phyloP scores from a whole-genome alignment of 2,329 filamentous ascomycete species.

The Furcasterigmium sp. region DNA sequence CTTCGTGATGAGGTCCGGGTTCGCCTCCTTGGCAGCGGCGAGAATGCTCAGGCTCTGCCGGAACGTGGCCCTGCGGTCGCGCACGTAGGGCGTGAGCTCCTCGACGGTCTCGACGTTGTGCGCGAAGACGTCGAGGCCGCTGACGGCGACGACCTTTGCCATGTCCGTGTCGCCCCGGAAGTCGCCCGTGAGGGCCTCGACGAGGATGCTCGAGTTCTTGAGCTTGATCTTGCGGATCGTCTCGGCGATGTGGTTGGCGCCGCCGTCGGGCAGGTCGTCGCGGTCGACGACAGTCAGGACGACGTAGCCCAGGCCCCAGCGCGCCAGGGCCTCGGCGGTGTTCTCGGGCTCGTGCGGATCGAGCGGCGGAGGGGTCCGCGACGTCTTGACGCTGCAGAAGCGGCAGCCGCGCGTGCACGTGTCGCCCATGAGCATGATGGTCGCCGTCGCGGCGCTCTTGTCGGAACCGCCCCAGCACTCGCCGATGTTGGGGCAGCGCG shows the following conservation, averaged over 20 bases:
- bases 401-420: conserved; percentile 94
- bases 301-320: conserved; percentile 95
- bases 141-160: conserved; percentile 77
- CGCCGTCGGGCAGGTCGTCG: conserved; percentile 86
- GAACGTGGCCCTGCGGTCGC: conserved; percentile 87
- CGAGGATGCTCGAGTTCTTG: conserved; percentile 70
- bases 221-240: conserved; percentile 92
- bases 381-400: conserved; percentile 96
- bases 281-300: conserved; percentile 92
- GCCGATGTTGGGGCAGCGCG: conserved; percentile 92
- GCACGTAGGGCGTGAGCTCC: conserved; percentile 79
- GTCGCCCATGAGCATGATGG: conserved; percentile 99
- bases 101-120: conserved; percentile 97
- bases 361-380: conserved; percentile 66
- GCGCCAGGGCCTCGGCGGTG: conserved; percentile 83
- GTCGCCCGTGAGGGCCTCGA: conserved; percentile 84
- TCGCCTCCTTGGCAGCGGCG: conserved; percentile 71
- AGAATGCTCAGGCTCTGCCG: conserved; percentile 78
- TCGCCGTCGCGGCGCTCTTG: conserved; percentile 88
- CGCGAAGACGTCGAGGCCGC: conserved; percentile 91
- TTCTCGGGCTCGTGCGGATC: conserved; percentile 97
- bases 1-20: conserved; percentile 85
- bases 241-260: conserved; percentile 84
- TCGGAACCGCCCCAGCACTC: conserved; percentile 94
- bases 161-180: conserved; percentile 81